A percentile compares a stretch with the other conserved stretches of the same genome.
Conservation (phyloP, 2,329 filamentous ascomycete species). For the Botrytis medusae region DNA sequence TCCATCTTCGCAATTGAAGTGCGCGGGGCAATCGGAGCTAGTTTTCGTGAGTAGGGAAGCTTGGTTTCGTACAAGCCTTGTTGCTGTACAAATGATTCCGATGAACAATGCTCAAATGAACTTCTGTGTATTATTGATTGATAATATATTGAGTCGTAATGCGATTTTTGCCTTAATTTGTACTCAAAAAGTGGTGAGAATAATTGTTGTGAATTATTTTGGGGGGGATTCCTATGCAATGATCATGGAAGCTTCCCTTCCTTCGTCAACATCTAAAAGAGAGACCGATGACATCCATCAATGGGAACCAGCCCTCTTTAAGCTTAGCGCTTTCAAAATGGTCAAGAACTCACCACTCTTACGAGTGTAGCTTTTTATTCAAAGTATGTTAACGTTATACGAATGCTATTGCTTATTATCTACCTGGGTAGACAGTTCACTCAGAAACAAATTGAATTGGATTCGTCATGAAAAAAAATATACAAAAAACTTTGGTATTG, state of each 20-base stretch:
- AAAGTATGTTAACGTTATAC: background rate
- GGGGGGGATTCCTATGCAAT: background rate
- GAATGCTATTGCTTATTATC: background rate
- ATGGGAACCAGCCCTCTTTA: slow-evolving; percentile 10
- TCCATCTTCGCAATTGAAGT: slow-evolving; percentile 34
- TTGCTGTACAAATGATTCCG: background rate
- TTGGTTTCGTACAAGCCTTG: background rate
- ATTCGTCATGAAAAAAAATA: background rate
- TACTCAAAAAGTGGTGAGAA: slow-evolving; percentile 16
- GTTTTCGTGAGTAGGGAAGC: slow-evolving; percentile 1
- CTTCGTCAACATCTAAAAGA: background rate
- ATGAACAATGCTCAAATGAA: background rate
- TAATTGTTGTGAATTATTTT: slow-evolving; percentile 12
- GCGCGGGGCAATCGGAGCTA: slow-evolving; percentile 25
- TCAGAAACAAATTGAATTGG: background rate
- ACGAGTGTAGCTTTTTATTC: background rate
- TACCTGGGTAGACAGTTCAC: background rate
- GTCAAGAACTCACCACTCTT: slow-evolving; percentile 1
- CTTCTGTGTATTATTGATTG: background rate
- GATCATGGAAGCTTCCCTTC: slow-evolving; percentile 13
- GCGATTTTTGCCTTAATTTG: slow-evolving; percentile 14
- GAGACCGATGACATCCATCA: slow-evolving; percentile 20
- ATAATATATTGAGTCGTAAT: slow-evolving; percentile 9
- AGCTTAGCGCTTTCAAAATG: slow-evolving; percentile 14
- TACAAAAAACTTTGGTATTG: background rate